Percentiles rank a stretch among this genome's conserved stretches.
Conservation (phyloP, 2,329 filamentous ascomycete species). For the Cladosporium sp. region DNA sequence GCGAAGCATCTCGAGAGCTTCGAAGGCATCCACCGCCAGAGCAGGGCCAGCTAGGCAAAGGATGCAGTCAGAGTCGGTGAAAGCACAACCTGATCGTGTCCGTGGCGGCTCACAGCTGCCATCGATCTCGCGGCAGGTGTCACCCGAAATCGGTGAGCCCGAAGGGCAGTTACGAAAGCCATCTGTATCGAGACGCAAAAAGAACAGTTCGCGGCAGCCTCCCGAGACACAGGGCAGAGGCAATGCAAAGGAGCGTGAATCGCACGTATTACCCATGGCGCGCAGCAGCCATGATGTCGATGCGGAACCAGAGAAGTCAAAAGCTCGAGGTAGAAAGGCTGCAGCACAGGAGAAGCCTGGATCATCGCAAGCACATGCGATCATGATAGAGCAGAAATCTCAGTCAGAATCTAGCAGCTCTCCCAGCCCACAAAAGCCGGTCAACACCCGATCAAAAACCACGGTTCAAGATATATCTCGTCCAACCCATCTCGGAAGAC, state of each 20-base stretch:
- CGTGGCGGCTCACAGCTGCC: not conserved
- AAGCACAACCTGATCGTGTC: not conserved
- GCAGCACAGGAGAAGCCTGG: not conserved
- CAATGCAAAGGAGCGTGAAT: not conserved
- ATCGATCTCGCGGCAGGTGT: not conserved
- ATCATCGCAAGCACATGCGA: conserved; percentile 6
- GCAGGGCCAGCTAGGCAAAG: not conserved
- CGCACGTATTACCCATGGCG: not conserved
- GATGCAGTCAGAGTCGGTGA: conserved; percentile 8
- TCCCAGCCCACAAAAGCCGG: not conserved
- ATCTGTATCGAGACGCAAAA: not conserved
- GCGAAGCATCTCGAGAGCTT: not conserved
- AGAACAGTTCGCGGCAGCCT: not conserved
- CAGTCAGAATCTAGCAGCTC: not conserved
- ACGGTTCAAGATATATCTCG: not conserved
- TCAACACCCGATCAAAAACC: not conserved
- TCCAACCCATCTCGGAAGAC: not conserved
- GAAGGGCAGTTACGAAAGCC: not conserved
- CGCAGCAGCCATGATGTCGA: not conserved
- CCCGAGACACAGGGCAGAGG: not conserved
- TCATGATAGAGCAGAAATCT: conserved; percentile 1
- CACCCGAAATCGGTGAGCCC: not conserved
- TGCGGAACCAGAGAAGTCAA: not conserved
- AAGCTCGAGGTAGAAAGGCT: not conserved
- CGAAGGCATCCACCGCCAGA: not conserved